Conservation (phyloP, 805 yeast genomes). For the Saccharomyces paradoxus region DNA sequence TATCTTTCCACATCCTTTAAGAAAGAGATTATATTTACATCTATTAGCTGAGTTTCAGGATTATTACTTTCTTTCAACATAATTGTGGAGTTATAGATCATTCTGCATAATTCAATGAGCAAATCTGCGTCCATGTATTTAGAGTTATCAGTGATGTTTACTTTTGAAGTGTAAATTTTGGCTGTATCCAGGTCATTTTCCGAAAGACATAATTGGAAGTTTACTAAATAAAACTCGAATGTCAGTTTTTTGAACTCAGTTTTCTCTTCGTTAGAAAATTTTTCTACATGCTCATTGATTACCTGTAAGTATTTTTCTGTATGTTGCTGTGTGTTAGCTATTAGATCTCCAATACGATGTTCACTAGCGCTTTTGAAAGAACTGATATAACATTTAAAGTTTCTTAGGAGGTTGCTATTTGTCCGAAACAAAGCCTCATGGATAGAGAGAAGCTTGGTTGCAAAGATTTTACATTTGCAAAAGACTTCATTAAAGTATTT, state of each 20-base stretch:
- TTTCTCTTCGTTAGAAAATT: slow-evolving; percentile 4
- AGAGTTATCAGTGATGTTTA: slow-evolving; percentile 14
- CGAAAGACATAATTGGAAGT: slow-evolving; percentile 27
- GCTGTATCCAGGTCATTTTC: slow-evolving; percentile 33
- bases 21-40: slow-evolving; percentile 10
- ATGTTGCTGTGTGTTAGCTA: slow-evolving; percentile 25
- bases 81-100: slow-evolving; percentile 30
- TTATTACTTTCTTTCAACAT: slow-evolving; percentile 11
- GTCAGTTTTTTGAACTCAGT: slow-evolving; percentile 14
- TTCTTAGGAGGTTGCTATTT: slow-evolving; percentile 22
- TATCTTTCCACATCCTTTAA: slow-evolving; percentile 9
- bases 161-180: slow-evolving; percentile 29
- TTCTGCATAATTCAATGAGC: slow-evolving; percentile 28
- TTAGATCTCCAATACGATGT: slow-evolving; percentile 10
- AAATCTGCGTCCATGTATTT: slow-evolving; percentile 9
- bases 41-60: not conserved
- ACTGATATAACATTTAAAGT: slow-evolving; percentile 28
- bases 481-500: slow-evolving; percentile 2
- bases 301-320: slow-evolving; percentile 20
- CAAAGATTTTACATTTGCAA: slow-evolving; percentile 24
- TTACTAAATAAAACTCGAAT: slow-evolving; percentile 26
- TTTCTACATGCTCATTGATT: slow-evolving; percentile 14
- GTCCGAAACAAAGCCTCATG: slow-evolving; percentile 24
- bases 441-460: slow-evolving; percentile 28
- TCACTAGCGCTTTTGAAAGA: slow-evolving; percentile 27